These are phyloP conservation scores for Vigna unguiculata DNA, from an alignment of 306 rosid genomes.

Conservation along the genomic window DNA sequence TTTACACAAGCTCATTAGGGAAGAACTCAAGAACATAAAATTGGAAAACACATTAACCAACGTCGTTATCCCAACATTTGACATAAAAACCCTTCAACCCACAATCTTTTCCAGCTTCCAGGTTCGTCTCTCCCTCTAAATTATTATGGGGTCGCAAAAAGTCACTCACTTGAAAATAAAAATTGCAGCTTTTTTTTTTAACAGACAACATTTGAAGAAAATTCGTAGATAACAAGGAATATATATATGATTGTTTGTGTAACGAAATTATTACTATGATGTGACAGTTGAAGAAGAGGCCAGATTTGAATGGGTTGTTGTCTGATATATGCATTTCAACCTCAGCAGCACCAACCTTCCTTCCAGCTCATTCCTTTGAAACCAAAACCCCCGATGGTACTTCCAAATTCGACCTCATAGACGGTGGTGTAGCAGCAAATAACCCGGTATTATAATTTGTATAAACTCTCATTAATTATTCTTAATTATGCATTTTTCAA, in stretches of 20 bases:
- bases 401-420: conserved; percentile 62
- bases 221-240: no score
- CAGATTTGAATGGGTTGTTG: conserved; percentile 44
- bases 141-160: background rate
- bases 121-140: conserved; percentile 44
- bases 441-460: conserved; percentile 59
- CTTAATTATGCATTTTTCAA: no score
- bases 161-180: background rate
- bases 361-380: conserved; percentile 71
- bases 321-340: conserved; percentile 78
- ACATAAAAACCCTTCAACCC: conserved; percentile 63
- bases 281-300: conserved; percentile 49
- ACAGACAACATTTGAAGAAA: background rate
- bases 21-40: conserved; percentile 43
- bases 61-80: conserved; percentile 59
- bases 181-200: background rate
- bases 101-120: conserved; percentile 65
- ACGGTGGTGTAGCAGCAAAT: conserved; percentile 79
- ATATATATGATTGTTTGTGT: no score
- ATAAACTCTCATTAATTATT: no score
- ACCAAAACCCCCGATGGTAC: conserved; percentile 36
- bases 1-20: conserved; percentile 43
- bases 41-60: conserved; percentile 57
- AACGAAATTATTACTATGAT: no score
- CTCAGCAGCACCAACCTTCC: conserved; percentile 78